phyloP scores from a whole-genome alignment of 2,329 filamentous ascomycete genomes.

The Pestalotiopsis sp. region DNA sequence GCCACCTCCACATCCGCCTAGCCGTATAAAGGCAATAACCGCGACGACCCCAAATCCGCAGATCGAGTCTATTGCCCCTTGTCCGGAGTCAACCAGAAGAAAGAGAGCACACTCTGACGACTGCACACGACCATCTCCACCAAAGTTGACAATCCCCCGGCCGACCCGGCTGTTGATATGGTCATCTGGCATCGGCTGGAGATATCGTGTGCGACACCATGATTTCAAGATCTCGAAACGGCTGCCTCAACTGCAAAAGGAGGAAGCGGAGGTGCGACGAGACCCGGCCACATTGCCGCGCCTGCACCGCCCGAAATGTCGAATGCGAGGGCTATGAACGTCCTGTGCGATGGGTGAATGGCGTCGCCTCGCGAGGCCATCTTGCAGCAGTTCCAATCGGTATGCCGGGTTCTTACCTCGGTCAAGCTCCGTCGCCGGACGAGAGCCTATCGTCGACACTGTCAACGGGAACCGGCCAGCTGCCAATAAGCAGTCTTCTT shows the following conservation, averaged over 20 bases:
- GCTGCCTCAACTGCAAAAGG: slow-evolving; percentile 23
- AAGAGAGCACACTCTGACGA: not conserved
- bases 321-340: slow-evolving; percentile 20
- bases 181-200: not conserved
- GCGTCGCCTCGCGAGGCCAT: slow-evolving; percentile 20
- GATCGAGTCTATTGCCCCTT: not conserved
- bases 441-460: not conserved
- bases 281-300: slow-evolving; percentile 27
- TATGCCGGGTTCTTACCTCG: slow-evolving; percentile 1
- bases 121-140: not conserved
- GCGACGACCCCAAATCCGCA: not conserved
- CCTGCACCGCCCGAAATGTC: slow-evolving; percentile 14
- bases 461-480: not conserved
- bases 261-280: slow-evolving; percentile 37
- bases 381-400: slow-evolving; percentile 19
- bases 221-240: slow-evolving; percentile 27
- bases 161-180: not conserved
- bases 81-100: not conserved
- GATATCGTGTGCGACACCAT: slow-evolving; percentile 19
- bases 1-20: not conserved
- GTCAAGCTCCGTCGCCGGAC: not conserved
- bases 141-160: not conserved
- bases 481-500: not conserved
- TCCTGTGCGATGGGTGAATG: slow-evolving; percentile 21
- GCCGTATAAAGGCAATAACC: slow-evolving; percentile 1